Base-by-base conservation (phyloP, 495 filamentous ascomycete species). In the Aspergillus egyptiacus region DNA sequence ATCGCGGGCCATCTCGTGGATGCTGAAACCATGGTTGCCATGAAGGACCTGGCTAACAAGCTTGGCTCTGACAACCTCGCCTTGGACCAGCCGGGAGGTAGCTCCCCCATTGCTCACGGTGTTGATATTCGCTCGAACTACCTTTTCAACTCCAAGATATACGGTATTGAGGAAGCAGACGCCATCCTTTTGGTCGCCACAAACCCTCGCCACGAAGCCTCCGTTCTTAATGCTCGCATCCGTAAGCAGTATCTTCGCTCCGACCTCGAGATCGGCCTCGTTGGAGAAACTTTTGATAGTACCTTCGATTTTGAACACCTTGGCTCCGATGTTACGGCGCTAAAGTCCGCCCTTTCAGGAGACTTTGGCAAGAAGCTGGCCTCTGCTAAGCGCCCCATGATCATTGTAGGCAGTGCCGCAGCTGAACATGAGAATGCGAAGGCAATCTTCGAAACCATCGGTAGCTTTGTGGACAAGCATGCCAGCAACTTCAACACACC, bases 201-300 rank as follows among this genome's bases (percentile, higher is more conserved):
- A 51, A 98, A 98, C 71, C 86, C 93, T 22, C 83, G 93, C 46
- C 85, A 91, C 55, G 93, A 98, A 69, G 93, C 93, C 36, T 89
- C 93, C 33, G 87, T 89, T 48, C 76, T 98, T 17, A 98, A 98
- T 62, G 91, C 91, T 39, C 85, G 93, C 50, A 98, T 98, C 59
- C 78, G 93, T 51, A 98, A 98, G 72, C 93, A 96, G 66, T 98
- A 91, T 83, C 73, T 98, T 31, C 85, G 91, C 51, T 96, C 93
- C 25, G 91, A 98, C 62, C 79, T 98, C 19, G 85, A 96, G 63
- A 77, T 98, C 56, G 93, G 86, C 48, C 80, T 97, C 51, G 84
- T 98, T 45, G 93, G 93, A 50, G 88, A 96, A 69, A 64, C 82
- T 15, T 98, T 93, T 67, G 81, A 95, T 5, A 87, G 87, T 36